Evolutionary conservation across 2,329 filamentous ascomycete species (phyloP), one percentile per base, ranked within the genome.

Genomic region (Hypoxylon sp.): DNA sequence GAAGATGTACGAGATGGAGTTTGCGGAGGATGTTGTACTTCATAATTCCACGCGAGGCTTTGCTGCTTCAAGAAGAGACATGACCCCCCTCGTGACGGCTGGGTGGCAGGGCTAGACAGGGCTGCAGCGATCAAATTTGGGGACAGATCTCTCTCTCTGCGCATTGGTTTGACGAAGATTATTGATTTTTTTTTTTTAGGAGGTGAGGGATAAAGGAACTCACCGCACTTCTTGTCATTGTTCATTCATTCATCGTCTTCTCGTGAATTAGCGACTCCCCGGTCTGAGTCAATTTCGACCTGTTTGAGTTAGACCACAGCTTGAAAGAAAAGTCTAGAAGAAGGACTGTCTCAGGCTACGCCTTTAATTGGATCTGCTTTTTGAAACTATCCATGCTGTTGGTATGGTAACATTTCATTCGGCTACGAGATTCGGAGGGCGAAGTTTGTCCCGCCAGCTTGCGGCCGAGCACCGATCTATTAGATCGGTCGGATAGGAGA

Each of bases 91-190:
- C 46, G 46, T 55, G 42, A 44, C 41, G 47, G 36, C 23, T 45
- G 35, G 40, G 30, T 25, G 27, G n/a, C 44, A 51, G 50, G 50
- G 54, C 54, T 57, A 47, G 42, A 54, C 54, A 51, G 50, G 55
- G 50, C 55, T 57, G 55, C 50, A 57, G 27, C 32, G 34, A 53
- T 57, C 35, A 15, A n/a, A 15, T 47, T 31, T 47, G 35, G 35
- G 34, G 29, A 27, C 25, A 25, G 48, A 54, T 51, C 50, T 35
- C 37, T 25, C 5, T 21, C 19, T 21, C 23, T 26, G 37, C 32
- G 9, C 38, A 19, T 30, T 21, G 32, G 26, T 43, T 13, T 35
- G 31, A 21, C 31, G 40, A 40, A 25, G 30, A 25, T 13, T n/a
- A n/a, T 16, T 21, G 27, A 11, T 26, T 8, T 4, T 46, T 34